Percentiles rank a stretch among this genome's conserved stretches.
phyloP scores from a whole-genome alignment of 1,284 basidiomycete genomes.

The Heterobasidion irregulare region DNA sequence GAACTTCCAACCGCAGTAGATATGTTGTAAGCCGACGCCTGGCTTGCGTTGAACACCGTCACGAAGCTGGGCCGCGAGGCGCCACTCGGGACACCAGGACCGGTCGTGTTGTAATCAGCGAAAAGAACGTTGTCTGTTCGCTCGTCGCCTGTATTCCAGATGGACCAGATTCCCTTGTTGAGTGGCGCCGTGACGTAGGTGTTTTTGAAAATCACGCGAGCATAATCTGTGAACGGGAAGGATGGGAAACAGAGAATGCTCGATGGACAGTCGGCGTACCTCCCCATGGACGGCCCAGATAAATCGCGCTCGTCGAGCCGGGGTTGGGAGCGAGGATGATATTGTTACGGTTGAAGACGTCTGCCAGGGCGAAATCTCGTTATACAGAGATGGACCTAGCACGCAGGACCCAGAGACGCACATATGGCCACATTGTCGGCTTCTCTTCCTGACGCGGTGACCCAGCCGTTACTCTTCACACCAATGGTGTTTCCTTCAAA shows the following conservation, averaged over 20 bases:
- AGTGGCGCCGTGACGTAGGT: slow-evolving; percentile 33
- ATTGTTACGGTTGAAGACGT: slow-evolving; percentile 38
- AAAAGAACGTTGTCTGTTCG: slow-evolving; percentile 35
- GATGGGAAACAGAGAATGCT: neutral
- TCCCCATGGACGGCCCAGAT: slow-evolving; percentile 45
- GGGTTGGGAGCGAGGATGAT: slow-evolving; percentile 38
- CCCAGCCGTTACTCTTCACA: slow-evolving; percentile 29
- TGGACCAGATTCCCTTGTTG: slow-evolving; percentile 36
- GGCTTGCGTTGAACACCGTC: slow-evolving; percentile 23
- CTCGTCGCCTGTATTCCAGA: slow-evolving; percentile 31
- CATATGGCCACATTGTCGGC: slow-evolving; percentile 39
- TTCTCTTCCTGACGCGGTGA: slow-evolving; percentile 46
- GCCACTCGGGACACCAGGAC: slow-evolving; percentile 25
- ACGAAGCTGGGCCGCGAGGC: slow-evolving; percentile 31
- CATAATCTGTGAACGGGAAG: slow-evolving; percentile 10
- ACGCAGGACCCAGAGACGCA: slow-evolving; percentile 10
- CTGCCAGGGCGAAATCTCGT: slow-evolving; percentile 15
- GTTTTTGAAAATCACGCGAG: slow-evolving; percentile 16
- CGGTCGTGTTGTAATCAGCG: slow-evolving; percentile 37
- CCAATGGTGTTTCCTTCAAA: slow-evolving; percentile 40
- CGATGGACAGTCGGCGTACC: neutral
- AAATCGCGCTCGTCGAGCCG: slow-evolving; percentile 14
- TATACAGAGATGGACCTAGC: neutral
- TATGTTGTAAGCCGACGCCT: slow-evolving; percentile 31
- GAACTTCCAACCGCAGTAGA: slow-evolving; percentile 35